Percentiles rank a stretch among this genome's conserved stretches.
Conservation (phyloP, 2,329 filamentous ascomycete genomes). For the Sporothrix phasma region DNA sequence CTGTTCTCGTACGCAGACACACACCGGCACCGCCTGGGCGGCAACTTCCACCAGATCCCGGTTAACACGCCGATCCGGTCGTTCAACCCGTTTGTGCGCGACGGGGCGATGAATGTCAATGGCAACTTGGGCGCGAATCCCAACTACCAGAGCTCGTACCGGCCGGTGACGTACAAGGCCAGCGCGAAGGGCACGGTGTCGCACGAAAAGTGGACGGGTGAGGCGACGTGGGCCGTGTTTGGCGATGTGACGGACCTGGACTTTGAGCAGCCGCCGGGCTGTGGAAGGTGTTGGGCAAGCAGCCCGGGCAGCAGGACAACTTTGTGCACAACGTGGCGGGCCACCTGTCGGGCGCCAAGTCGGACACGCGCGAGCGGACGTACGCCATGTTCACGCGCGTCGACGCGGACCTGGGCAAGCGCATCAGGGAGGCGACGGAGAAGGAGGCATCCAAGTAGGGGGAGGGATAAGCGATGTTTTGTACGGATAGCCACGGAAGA, state of each 20-base stretch:
- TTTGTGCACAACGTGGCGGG: slow-evolving; percentile 50
- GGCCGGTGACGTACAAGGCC: slow-evolving; percentile 32
- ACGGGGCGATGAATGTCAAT: slow-evolving; percentile 62
- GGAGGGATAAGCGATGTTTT: neutral
- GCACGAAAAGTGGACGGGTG: slow-evolving; percentile 40
- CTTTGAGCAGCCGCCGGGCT: slow-evolving; percentile 39
- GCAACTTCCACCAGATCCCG: slow-evolving; percentile 56
- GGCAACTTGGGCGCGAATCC: slow-evolving; percentile 51
- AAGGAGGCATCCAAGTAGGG: slow-evolving; percentile 23
- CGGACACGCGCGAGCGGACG: slow-evolving; percentile 45
- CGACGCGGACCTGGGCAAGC: slow-evolving; percentile 41
- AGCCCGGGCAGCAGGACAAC: slow-evolving; percentile 49
- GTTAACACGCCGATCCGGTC: slow-evolving; percentile 47
- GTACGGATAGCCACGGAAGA: too few species aligned
- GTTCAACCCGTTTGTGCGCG: slow-evolving; percentile 62
- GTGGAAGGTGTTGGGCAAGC: slow-evolving; percentile 39
- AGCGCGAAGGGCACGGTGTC: slow-evolving; percentile 32
- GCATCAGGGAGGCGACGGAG: slow-evolving; percentile 45
- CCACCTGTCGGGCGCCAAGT: slow-evolving; percentile 44
- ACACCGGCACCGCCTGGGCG: slow-evolving; percentile 52
- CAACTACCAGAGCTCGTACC: slow-evolving; percentile 46
- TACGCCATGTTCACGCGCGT: slow-evolving; percentile 53
- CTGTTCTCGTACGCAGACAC: slow-evolving; percentile 54
- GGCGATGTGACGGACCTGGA: slow-evolving; percentile 37
- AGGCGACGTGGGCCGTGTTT: slow-evolving; percentile 35